These are phyloP conservation scores for Xylaria telfairii DNA, from an alignment of 495 filamentous ascomycete genomes.

Conservation along the genomic window DNA sequence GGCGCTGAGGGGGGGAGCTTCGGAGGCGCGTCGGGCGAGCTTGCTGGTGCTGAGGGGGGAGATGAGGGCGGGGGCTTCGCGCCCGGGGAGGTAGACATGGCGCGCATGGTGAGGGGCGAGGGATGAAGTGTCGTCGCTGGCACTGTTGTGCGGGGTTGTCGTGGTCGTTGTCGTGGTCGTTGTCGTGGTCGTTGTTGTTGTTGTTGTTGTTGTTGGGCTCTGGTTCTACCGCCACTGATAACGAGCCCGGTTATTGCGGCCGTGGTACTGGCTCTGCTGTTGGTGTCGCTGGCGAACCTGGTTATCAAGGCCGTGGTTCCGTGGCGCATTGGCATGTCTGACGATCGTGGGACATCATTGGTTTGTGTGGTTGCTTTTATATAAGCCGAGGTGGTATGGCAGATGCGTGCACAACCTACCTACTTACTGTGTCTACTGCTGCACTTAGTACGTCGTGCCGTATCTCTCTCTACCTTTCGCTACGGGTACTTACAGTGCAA, in stretches of 20 bases:
- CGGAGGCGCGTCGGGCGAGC: not conserved
- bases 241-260: not conserved
- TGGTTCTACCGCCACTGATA: not conserved
- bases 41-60: not conserved
- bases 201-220: not conserved
- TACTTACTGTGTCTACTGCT: not conserved
- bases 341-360: not conserved
- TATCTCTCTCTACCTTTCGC: too few species aligned
- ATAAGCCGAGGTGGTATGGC: not conserved
- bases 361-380: conserved; percentile 5
- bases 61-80: not conserved
- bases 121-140: not conserved
- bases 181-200: not conserved
- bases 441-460: too few species aligned
- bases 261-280: not conserved
- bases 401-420: not conserved
- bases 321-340: conserved; percentile 11
- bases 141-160: not conserved
- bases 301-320: not conserved
- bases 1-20: conserved; percentile 54
- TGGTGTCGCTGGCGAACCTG: not conserved
- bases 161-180: not conserved
- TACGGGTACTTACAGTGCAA: conserved; percentile 1
- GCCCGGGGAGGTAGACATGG: not conserved
- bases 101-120: not conserved